Percentiles rank a stretch among this genome's conserved stretches.
These are phyloP conservation scores for Vitis riparia DNA, from an alignment of 164 flowering plant genomes.

Conservation along the genomic window DNA sequence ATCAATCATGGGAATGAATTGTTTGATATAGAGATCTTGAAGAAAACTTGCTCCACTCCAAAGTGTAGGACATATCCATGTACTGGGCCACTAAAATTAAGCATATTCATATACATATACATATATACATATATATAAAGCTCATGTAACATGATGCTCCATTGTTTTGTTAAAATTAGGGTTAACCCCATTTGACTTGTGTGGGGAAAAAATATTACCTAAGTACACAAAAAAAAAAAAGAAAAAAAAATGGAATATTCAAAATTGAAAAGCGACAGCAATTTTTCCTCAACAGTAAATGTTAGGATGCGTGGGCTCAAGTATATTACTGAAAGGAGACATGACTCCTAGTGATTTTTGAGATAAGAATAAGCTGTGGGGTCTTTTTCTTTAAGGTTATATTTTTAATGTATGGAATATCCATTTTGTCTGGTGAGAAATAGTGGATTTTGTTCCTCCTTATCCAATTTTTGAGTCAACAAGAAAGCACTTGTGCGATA, in stretches of 20 bases:
- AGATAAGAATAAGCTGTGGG: slow-evolving; percentile 29
- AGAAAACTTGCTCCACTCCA: neutral
- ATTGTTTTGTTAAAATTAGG: neutral
- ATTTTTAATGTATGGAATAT: slow-evolving; percentile 39
- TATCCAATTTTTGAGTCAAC: slow-evolving; percentile 39
- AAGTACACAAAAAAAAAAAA: slow-evolving; percentile 2
- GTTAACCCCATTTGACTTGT: neutral
- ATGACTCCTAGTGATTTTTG: slow-evolving; percentile 21
- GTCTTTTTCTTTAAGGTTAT: slow-evolving; percentile 26
- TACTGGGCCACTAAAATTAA: neutral
- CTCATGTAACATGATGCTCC: neutral
- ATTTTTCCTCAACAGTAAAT: slow-evolving; percentile 28
- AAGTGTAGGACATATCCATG: neutral
- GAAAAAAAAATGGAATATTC: slow-evolving; percentile 51
- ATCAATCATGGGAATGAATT: too few relatives aligned
- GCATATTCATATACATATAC: too few relatives aligned
- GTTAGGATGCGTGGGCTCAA: slow-evolving; percentile 22
- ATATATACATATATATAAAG: too few relatives aligned
- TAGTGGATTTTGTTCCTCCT: slow-evolving; percentile 36
- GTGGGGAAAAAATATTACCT: too few relatives aligned
- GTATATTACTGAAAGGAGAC: slow-evolving; percentile 24
- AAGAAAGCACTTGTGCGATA: slow-evolving; percentile 1
- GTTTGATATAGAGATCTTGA: too few relatives aligned
- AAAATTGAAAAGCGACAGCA: slow-evolving; percentile 41
- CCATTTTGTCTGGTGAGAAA: slow-evolving; percentile 49